phyloP scores from a whole-genome alignment of 2,329 filamentous ascomycete species.

The Gaeumannomyces tritici region DNA sequence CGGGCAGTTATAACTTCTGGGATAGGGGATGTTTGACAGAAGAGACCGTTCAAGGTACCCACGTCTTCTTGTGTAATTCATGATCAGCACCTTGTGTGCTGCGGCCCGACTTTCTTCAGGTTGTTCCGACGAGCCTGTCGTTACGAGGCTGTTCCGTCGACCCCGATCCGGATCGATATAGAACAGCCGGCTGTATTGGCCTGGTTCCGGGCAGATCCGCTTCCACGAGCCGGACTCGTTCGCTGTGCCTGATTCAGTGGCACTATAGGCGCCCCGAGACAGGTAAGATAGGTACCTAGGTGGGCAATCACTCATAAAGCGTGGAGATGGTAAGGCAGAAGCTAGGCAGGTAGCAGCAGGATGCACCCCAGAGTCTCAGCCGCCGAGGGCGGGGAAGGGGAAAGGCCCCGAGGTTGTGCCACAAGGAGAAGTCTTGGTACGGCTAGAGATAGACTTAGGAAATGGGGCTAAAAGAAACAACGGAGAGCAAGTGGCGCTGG shows the following conservation, averaged over 20 bases:
- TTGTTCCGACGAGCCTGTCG: background rate
- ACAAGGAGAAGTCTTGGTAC: background rate
- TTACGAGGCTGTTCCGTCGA: background rate
- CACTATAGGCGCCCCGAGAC: background rate
- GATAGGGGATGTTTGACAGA: background rate
- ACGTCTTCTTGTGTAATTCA: constrained; percentile 28
- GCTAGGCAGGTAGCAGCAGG: background rate
- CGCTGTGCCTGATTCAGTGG: background rate
- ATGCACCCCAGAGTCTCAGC: background rate
- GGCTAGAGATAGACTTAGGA: background rate
- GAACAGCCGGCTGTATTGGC: background rate
- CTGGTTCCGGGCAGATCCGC: background rate
- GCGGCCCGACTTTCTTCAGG: background rate
- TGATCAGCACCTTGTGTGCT: constrained; percentile 6
- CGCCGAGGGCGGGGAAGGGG: background rate
- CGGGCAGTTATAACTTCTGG: background rate
- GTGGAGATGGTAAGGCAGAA: background rate
- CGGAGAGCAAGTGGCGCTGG: background rate
- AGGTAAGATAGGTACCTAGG: background rate
- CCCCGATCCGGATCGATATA: background rate
- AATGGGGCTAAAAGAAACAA: background rate
- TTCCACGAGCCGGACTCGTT: background rate
- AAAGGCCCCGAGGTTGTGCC: background rate
- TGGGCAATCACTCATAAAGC: background rate
- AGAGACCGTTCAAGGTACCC: constrained; percentile 6